Evolutionary conservation across 192 early-diverging fungal species (phyloP), one percentile per base, ranked within the genome.

Genomic region (Coemansia sp.): DNA sequence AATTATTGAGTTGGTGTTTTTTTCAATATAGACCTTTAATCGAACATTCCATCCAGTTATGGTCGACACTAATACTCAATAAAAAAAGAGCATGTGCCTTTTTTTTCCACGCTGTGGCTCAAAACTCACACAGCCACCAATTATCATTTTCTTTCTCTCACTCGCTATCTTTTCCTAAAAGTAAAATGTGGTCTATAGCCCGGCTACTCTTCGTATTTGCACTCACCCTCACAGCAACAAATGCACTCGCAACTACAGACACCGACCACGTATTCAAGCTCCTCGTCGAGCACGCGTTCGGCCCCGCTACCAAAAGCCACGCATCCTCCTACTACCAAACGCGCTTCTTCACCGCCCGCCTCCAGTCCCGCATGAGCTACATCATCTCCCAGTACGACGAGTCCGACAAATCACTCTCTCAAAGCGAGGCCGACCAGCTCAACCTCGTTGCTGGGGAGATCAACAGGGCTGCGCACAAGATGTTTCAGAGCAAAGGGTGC

Each of bases 321-420:
- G 59, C 62, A 0, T 58, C 64, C n/a, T 11, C 52, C 18, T 76
- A 76, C 50, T 76, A 76, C 51, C 46, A 62, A 19, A 65, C 73
- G 6, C 61, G 73, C 42, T 76, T 76, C 48, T 76, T 76, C 40
- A 60, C 73, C 11, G 62, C 73, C 10, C 73, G 61, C 29, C 47
- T 76, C 30, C 67, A 69, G 21, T 63, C 73, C 14, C 73, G 67
- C 35, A 65, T 76, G 73, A 66, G 56, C 46, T 63, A 58, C 52
- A 61, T 65, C 23, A 28, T 64, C 19, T 43, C 62, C 29, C 64
- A 65, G 30, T n/a, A 60, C 38, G 61, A 45, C 10, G 31, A 35
- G 3, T 25, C 47, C 22, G 49, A 65, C 22, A 8, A 62, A 50
- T 27, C 19, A 2, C 54, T 76, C 58, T 58, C 57, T 0, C 62